These are phyloP conservation scores for Amanita rubescens DNA, from an alignment of 768 basidiomycete genomes.

Conservation along the genomic window DNA sequence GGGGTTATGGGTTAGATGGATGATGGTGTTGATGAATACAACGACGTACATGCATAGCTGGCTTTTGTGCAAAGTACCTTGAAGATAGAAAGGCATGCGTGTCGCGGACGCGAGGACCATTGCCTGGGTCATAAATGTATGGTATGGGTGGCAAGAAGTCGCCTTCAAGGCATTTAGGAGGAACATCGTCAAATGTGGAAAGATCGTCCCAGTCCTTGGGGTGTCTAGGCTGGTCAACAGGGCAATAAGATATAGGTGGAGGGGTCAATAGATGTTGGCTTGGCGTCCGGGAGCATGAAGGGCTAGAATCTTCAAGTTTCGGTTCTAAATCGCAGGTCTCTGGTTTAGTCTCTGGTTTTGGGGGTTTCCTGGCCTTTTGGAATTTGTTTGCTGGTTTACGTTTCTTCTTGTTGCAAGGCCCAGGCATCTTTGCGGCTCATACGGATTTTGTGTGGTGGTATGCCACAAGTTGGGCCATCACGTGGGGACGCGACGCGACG, in stretches of 20 bases:
- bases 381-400: constrained; percentile 32
- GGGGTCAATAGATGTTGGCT: constrained; percentile 13
- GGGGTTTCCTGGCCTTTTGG: constrained; percentile 7
- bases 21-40: not conserved
- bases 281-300: constrained; percentile 15
- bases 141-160: constrained; percentile 35
- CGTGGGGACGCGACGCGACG: constrained; percentile 1
- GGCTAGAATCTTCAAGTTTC: constrained; percentile 10
- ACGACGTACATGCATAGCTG: constrained; percentile 40
- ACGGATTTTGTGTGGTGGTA: not conserved
- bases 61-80: constrained; percentile 59
- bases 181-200: constrained; percentile 2
- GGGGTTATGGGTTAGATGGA: not conserved
- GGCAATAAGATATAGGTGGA: constrained; percentile 9
- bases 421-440: constrained; percentile 38
- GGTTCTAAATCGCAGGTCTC: not conserved
- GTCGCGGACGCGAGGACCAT: constrained; percentile 69
- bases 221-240: not conserved
- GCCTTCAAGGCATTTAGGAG: constrained; percentile 10
- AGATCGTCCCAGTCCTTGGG: not conserved
- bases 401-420: constrained; percentile 49
- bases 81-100: constrained; percentile 55
- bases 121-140: constrained; percentile 72
- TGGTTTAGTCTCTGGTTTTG: not conserved
- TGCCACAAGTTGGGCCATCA: not conserved